phyloP scores from a whole-genome alignment of 1,284 basidiomycete genomes.

The Sanghuangporus weigelae region DNA sequence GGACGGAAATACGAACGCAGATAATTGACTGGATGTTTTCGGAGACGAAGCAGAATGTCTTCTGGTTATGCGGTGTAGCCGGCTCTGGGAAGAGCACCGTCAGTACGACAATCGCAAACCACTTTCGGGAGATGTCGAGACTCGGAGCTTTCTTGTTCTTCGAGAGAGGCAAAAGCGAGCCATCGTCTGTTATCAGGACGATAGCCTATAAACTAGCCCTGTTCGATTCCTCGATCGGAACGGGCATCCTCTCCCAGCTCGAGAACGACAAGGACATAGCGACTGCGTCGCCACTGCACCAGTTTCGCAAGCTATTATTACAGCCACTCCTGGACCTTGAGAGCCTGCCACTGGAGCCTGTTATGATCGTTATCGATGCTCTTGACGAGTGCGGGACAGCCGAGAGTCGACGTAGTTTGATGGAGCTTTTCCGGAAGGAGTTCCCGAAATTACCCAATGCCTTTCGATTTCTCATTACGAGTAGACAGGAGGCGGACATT shows the following conservation, averaged over 20 bases:
- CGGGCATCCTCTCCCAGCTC: neutral
- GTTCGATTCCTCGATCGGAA: neutral
- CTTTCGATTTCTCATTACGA: constrained; percentile 1
- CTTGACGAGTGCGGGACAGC: neutral
- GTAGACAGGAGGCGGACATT: neutral
- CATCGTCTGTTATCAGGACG: neutral
- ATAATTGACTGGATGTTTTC: neutral
- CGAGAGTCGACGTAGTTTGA: neutral
- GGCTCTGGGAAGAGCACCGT: constrained; percentile 23
- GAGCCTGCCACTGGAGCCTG: neutral
- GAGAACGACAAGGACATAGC: neutral
- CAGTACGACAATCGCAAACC: constrained; percentile 21
- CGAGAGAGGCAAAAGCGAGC: constrained; percentile 8
- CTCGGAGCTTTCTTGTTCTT: constrained; percentile 29
- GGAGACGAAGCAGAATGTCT: neutral
- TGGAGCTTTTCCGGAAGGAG: neutral
- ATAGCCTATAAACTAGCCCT: neutral
- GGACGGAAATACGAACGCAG: neutral
- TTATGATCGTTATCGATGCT: constrained; percentile 2
- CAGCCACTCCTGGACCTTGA: neutral
- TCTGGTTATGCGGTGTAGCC: constrained; percentile 1
- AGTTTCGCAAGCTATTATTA: neutral
- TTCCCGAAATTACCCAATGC: neutral
- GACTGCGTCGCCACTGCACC: neutral
- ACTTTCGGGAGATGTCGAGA: constrained; percentile 13